These are phyloP conservation scores for Aspergillus amoenus DNA, from an alignment of 2,329 filamentous ascomycete species.

Conservation along the genomic window DNA sequence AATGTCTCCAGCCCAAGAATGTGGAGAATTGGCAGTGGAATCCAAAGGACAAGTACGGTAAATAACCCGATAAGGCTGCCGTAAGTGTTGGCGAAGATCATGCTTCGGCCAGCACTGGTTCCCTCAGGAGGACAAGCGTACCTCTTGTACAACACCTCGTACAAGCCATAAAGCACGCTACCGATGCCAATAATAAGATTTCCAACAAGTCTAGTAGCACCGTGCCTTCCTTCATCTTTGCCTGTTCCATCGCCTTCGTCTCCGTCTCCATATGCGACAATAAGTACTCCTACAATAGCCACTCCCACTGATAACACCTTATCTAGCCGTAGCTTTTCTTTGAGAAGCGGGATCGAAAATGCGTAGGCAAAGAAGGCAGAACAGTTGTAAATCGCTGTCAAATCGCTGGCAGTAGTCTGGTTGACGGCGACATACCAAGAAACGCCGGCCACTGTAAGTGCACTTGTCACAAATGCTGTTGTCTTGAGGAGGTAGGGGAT, in stretches of 20 bases:
- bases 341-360: slow-evolving; percentile 86
- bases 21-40: slow-evolving; percentile 84
- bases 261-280: slow-evolving; percentile 91
- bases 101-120: slow-evolving; percentile 78
- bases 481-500: slow-evolving; percentile 74
- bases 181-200: slow-evolving; percentile 91
- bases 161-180: slow-evolving; percentile 90
- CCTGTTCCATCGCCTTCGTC: slow-evolving; percentile 35
- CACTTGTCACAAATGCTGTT: slow-evolving; percentile 78
- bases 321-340: slow-evolving; percentile 77
- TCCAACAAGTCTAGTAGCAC: slow-evolving; percentile 70
- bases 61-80: slow-evolving; percentile 84
- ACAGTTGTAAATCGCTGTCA: slow-evolving; percentile 99
- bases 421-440: slow-evolving; percentile 96
- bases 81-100: slow-evolving; percentile 93
- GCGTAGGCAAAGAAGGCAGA: slow-evolving; percentile 98
- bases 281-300: slow-evolving; percentile 82
- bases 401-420: slow-evolving; percentile 85
- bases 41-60: slow-evolving; percentile 84
- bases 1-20: slow-evolving; percentile 76
- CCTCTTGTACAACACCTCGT: slow-evolving; percentile 95
- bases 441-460: slow-evolving; percentile 84
- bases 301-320: slow-evolving; percentile 85
- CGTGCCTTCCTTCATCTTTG: slow-evolving; percentile 42
- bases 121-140: slow-evolving; percentile 91